Evolutionary conservation across 2,329 filamentous ascomycete genomes (phyloP).

Genomic region (Dichotomopilus funicola): DNA sequence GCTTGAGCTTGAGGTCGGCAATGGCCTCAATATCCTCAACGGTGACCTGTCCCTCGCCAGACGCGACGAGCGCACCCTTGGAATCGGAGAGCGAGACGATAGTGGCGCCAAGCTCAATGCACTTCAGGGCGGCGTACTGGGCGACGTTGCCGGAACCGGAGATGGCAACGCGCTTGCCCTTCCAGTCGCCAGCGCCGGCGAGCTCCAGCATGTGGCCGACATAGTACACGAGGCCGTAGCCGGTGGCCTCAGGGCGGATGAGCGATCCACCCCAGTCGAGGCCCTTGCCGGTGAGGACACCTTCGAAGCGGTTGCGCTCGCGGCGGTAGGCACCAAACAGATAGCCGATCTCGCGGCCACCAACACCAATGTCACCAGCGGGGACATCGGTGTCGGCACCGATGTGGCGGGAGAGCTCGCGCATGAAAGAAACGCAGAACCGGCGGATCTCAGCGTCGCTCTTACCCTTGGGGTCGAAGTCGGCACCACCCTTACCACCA

Average conservation of each 20-base stretch:
- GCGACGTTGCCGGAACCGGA: constrained; percentile 97
- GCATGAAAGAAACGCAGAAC: constrained; percentile 96
- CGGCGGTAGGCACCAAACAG: constrained; percentile 92
- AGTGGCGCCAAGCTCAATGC: constrained; percentile 88
- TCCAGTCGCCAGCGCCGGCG: constrained; percentile 77
- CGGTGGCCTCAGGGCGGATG: constrained; percentile 92
- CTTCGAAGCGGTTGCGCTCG: constrained; percentile 86
- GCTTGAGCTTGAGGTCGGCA: constrained; percentile 77
- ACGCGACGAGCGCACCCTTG: constrained; percentile 74
- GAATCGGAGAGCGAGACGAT: constrained; percentile 93
- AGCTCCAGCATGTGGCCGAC: constrained; percentile 93
- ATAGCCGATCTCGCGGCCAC: constrained; percentile 85
- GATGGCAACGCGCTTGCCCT: constrained; percentile 89
- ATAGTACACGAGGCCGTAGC: constrained; percentile 95
- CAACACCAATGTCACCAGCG: constrained; percentile 93
- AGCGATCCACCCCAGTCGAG: constrained; percentile 85
- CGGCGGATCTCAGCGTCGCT: constrained; percentile 93
- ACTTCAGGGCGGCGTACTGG: constrained; percentile 94
- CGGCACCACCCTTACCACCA: constrained; percentile 93
- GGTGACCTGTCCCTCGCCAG: constrained; percentile 64
- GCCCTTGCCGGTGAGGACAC: constrained; percentile 94
- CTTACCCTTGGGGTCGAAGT: constrained; percentile 99
- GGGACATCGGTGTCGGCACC: constrained; percentile 94
- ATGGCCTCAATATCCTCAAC: constrained; percentile 74
- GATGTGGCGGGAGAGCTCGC: constrained; percentile 90